Evolutionary conservation across 2,329 filamentous ascomycete species (phyloP).

Genomic region (Alternaria sp.): DNA sequence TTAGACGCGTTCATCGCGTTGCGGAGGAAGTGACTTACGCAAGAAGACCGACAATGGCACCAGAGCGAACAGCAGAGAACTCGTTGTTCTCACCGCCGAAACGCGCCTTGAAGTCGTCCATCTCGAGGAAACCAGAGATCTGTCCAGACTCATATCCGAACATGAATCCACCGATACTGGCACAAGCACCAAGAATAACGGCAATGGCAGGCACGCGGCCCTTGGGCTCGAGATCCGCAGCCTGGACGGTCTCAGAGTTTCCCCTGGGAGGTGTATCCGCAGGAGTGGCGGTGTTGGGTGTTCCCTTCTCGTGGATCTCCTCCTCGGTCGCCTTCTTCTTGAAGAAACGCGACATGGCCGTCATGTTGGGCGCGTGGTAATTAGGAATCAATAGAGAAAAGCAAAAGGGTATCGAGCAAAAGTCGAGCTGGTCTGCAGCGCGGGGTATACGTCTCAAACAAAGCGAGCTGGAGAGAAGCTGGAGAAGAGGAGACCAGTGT

Average conservation of each 20-base stretch:
- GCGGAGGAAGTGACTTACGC: constrained; percentile 25
- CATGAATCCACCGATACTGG: constrained; percentile 47
- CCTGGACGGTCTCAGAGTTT: constrained; percentile 21
- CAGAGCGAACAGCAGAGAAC: constrained; percentile 42
- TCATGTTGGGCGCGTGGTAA: constrained; percentile 5
- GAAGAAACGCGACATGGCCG: constrained; percentile 32
- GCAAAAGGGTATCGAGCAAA: constrained; percentile 2
- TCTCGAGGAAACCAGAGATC: constrained; percentile 40
- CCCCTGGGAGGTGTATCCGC: constrained; percentile 32
- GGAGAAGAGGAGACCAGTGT: constrained; percentile 24
- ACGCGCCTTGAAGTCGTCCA: constrained; percentile 41
- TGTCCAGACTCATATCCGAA: constrained; percentile 34
- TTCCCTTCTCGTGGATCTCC: constrained; percentile 33
- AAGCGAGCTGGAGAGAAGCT: constrained; percentile 21
- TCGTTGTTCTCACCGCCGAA: constrained; percentile 42
- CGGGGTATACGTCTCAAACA: constrained; percentile 8
- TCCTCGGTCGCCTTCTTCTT: constrained; percentile 19
- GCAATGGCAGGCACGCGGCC: constrained; percentile 37
- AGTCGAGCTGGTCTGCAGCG: constrained; percentile 4
- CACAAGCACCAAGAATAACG: constrained; percentile 37
- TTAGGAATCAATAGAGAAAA: not conserved
- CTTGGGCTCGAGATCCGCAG: constrained; percentile 19
- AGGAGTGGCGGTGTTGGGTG: constrained; percentile 31
- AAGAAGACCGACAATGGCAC: constrained; percentile 46
- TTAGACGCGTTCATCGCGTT: constrained; percentile 4